Evolutionary conservation across 1,139 yeast genomes (phyloP), one percentile per base, ranked within the genome.

Genomic region (Hansenula lynferdii): DNA sequence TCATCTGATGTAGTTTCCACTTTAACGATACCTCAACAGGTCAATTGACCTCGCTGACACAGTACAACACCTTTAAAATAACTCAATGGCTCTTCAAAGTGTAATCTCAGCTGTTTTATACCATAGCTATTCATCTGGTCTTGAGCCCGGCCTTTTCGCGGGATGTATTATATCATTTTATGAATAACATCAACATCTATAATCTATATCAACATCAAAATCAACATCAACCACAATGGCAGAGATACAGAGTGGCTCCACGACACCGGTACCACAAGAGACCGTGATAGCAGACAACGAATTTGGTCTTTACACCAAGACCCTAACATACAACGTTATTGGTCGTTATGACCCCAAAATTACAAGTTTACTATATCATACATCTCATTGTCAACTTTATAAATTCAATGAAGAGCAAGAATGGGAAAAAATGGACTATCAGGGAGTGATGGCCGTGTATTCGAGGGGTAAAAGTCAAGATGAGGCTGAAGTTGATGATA

Each of bases 371-470:
- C 61, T 85, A 48, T 75, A 81, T 59, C 76, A 81, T 54, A 69
- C 96, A 2, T 80, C 96, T 8, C 92, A 89, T 50, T 80, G 89
- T 54, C 90, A 83, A 37, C 71, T 85, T 12, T 54, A 67, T 61
- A 35, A 61, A 54, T 78, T 76, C 65, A 70, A 75, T 27, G 74
- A 67, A 11, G 62, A 64, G 15, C 82, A 79, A 44, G 89, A 84
- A 53, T 90, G 97, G 96, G 75, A 75, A 37, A 86, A 86, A 54
- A 64, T 80, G 20, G 89, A 85, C 39, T 83, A 69, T 53, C 90
- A 82, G 55, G 97, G 97, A 5, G 80, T 92, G 0, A 57, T 89
- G 39, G 86, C 92, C 5, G 70, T 90, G 21, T 90, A 90, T 58
- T 74, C 85, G 17, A 67, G 96, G 42, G 76, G 77, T 24, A 44